A percentile compares a stretch with the other conserved stretches of the same genome.
Conservation (phyloP, 1,139 yeast species). For the Debaryomyces sp. region DNA sequence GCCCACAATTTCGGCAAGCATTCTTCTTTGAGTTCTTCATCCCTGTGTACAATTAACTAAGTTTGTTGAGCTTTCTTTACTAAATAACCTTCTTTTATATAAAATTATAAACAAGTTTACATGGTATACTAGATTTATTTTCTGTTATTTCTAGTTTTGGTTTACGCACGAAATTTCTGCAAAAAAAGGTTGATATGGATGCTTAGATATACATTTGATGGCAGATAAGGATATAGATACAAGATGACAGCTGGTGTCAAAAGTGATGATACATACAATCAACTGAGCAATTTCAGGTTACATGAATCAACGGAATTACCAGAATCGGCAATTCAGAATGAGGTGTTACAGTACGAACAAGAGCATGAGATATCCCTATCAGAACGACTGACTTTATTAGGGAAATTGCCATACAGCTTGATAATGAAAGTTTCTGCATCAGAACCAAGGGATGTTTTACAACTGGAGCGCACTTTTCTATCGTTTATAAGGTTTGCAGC, state of each 20-base stretch:
- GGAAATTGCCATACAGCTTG: slow-evolving; percentile 24
- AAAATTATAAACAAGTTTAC: not conserved
- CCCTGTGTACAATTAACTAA: no score
- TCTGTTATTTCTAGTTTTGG: not conserved
- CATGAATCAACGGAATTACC: not conserved
- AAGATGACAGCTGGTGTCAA: not conserved
- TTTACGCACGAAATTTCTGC: not conserved
- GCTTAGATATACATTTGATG: not conserved
- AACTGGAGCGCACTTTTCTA: slow-evolving; percentile 60
- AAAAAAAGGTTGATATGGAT: not conserved
- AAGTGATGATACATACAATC: not conserved
- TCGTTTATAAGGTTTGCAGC: slow-evolving; percentile 55
- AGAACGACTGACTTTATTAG: not conserved
- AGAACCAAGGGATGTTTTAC: slow-evolving; percentile 64
- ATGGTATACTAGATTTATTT: not conserved
- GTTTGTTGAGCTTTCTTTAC: not conserved
- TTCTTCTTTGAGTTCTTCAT: slow-evolving; percentile 18
- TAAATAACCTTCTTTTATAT: not conserved
- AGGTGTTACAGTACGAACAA: not conserved
- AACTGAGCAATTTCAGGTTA: not conserved
- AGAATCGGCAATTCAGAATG: not conserved
- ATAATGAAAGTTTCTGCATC: slow-evolving; percentile 49
- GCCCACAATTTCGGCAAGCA: slow-evolving; percentile 37
- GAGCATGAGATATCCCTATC: not conserved
- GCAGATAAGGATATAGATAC: not conserved